Conservation (phyloP, 1,139 yeast genomes). For the Casaregolazyma suthepensis region DNA sequence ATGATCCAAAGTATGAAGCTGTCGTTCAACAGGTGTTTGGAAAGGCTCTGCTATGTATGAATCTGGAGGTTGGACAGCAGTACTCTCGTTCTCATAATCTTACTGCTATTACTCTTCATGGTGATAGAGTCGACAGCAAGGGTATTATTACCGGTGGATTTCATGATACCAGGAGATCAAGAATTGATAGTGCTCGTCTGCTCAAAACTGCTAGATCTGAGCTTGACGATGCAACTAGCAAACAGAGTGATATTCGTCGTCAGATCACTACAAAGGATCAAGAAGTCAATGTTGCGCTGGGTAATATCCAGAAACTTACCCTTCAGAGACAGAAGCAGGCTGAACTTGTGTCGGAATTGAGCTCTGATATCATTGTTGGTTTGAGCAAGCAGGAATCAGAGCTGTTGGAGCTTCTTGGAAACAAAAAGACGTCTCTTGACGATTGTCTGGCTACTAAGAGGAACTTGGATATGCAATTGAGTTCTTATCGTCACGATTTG, state of each 20-base stretch:
- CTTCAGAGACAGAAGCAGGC: constrained; percentile 28
- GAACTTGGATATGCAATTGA: constrained; percentile 21
- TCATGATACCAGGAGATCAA: constrained; percentile 59
- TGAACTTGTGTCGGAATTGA: constrained; percentile 18
- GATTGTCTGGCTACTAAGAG: constrained; percentile 30
- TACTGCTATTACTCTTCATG: constrained; percentile 82
- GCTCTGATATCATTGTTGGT: constrained; percentile 8
- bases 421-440: constrained; percentile 25
- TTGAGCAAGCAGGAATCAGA: constrained; percentile 18
- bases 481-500: constrained; percentile 48
- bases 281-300: constrained; percentile 41
- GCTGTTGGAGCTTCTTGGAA: constrained; percentile 18
- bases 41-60: constrained; percentile 68
- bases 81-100: constrained; percentile 57
- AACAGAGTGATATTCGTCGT: constrained; percentile 35
- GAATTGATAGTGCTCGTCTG: constrained; percentile 62
- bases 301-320: constrained; percentile 43
- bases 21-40: constrained; percentile 82
- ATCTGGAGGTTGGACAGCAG: constrained; percentile 62
- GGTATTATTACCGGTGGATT: constrained; percentile 92
- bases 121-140: constrained; percentile 76
- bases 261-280: constrained; percentile 39
- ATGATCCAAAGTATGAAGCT: constrained; percentile 42
- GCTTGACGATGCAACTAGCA: constrained; percentile 36
- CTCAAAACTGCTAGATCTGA: constrained; percentile 50